These are phyloP conservation scores for Colletotrichum karsti DNA, from an alignment of 2,329 filamentous ascomycete species.

Conservation along the genomic window DNA sequence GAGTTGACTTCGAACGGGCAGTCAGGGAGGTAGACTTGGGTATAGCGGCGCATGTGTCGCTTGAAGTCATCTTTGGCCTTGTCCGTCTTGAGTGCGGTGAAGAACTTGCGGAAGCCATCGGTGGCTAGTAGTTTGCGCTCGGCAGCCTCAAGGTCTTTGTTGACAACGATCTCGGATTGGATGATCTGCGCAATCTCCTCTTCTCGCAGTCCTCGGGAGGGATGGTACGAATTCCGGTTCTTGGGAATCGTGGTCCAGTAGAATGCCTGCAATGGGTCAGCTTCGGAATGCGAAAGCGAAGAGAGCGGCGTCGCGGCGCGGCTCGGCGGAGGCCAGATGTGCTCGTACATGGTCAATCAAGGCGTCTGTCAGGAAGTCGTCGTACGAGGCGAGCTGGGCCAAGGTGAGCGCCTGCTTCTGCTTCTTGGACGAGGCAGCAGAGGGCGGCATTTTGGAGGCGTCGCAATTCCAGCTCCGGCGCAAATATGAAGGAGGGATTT, in stretches of 20 bases:
- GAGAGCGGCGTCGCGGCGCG: background rate
- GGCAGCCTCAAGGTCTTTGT: slow-evolving; percentile 75
- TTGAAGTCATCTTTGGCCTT: slow-evolving; percentile 87
- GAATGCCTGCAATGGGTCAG: slow-evolving; percentile 70
- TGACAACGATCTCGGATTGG: slow-evolving; percentile 74
- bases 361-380: slow-evolving; percentile 94
- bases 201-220: slow-evolving; percentile 80
- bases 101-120: slow-evolving; percentile 77
- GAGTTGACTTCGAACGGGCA: slow-evolving; percentile 92
- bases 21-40: slow-evolving; percentile 91
- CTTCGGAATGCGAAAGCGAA: slow-evolving; percentile 28
- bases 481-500: slow-evolving; percentile 1
- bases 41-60: slow-evolving; percentile 87
- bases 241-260: slow-evolving; percentile 98
- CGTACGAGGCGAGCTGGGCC: slow-evolving; percentile 88
- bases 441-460: slow-evolving; percentile 44
- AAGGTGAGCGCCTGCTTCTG: slow-evolving; percentile 79
- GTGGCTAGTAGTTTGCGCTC: slow-evolving; percentile 78
- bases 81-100: slow-evolving; percentile 72
- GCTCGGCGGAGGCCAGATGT: background rate
- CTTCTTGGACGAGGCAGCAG: slow-evolving; percentile 51
- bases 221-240: slow-evolving; percentile 86
- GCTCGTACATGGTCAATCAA: slow-evolving; percentile 89
- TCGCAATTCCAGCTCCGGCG: slow-evolving; percentile 11
- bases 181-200: slow-evolving; percentile 69